These are phyloP conservation scores for Pharus latifolius DNA, from an alignment of 176 grass and related monocot genomes.

Conservation along the genomic window DNA sequence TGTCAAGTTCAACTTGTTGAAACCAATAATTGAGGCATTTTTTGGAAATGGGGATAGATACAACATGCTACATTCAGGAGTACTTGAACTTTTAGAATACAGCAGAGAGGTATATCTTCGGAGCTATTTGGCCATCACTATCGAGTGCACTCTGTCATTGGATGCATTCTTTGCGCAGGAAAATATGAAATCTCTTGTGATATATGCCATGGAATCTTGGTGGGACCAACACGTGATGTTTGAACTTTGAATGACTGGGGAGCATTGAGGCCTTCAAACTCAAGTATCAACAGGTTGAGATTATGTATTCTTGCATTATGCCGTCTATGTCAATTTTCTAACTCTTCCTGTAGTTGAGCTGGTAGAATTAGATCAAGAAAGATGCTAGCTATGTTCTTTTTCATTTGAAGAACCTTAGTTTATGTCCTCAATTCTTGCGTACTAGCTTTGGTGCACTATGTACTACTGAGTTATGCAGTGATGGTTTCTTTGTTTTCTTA, in stretches of 20 bases:
- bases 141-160: conserved; percentile 5
- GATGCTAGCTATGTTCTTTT: neutral
- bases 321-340: conserved; percentile 3
- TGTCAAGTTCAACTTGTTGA: conserved; percentile 63
- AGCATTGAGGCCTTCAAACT: conserved; percentile 60
- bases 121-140: neutral
- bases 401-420: neutral
- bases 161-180: conserved; percentile 46
- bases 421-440: neutral
- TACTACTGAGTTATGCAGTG: conserved; percentile 10
- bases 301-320: neutral
- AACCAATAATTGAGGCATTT: conserved; percentile 69
- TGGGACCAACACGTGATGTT: conserved; percentile 58
- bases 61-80: conserved; percentile 73
- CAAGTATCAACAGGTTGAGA: conserved; percentile 61
- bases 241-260: conserved; percentile 31
- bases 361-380: neutral
- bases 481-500: conserved; percentile 24
- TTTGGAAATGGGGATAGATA: conserved; percentile 67
- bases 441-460: neutral
- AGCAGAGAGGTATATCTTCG: conserved; percentile 56
- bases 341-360: neutral
- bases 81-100: conserved; percentile 75
- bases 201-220: conserved; percentile 51
- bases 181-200: conserved; percentile 53